Evolutionary conservation across 2,329 filamentous ascomycete species (phyloP).

Genomic region (Neofusicoccum kwambonambiense): DNA sequence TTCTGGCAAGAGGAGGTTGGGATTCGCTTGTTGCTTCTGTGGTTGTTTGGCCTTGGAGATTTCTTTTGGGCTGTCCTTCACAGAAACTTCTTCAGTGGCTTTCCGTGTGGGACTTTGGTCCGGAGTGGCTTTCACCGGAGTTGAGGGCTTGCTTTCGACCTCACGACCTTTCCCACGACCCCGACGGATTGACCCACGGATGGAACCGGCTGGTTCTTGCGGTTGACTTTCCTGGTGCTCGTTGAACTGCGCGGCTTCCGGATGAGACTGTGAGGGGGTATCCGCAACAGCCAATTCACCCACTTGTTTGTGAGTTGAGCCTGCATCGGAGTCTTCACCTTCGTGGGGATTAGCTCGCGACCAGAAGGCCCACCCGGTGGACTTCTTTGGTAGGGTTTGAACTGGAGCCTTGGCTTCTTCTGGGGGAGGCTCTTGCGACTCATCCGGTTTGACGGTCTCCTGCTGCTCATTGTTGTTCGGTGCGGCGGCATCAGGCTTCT

Average conservation of each 20-base stretch:
- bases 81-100: conserved; percentile 20
- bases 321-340: conserved; percentile 55
- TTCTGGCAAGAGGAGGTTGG: conserved; percentile 68
- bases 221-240: conserved; percentile 32
- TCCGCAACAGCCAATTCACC: conserved; percentile 51
- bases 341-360: conserved; percentile 57
- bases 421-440: background rate
- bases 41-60: conserved; percentile 25
- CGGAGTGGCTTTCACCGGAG: conserved; percentile 30
- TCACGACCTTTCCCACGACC: conserved; percentile 25
- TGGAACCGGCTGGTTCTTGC: conserved; percentile 25
- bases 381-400: conserved; percentile 43
- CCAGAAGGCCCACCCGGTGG: conserved; percentile 80
- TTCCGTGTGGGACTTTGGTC: conserved; percentile 27
- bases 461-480: background rate
- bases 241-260: conserved; percentile 53
- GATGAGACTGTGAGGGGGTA: conserved; percentile 50
- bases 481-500: background rate
- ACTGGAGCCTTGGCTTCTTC: conserved; percentile 20
- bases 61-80: conserved; percentile 30
- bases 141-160: conserved; percentile 38
- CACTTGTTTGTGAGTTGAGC: conserved; percentile 57
- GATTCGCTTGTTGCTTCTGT: conserved; percentile 36
- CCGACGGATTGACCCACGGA: conserved; percentile 23
- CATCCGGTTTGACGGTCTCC: background rate